phyloP scores from a whole-genome alignment of 2,329 filamentous ascomycete genomes.

The Volutella citrinella region DNA sequence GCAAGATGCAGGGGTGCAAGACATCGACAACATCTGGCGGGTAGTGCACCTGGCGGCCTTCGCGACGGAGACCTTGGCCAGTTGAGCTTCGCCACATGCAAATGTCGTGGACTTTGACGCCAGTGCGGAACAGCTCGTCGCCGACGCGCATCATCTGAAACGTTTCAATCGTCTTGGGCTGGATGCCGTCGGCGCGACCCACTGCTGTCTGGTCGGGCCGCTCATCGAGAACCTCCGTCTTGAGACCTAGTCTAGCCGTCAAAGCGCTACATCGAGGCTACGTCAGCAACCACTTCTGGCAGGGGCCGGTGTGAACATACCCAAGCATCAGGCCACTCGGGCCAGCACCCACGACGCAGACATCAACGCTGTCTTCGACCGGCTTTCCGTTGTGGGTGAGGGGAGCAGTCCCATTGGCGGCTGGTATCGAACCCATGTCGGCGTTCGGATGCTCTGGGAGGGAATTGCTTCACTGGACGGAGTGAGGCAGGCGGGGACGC shows the following conservation, averaged over 20 bases:
- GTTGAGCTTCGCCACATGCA: slow-evolving; percentile 62
- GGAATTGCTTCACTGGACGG: no score
- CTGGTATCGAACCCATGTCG: neutral
- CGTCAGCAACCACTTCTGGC: neutral
- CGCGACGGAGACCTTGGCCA: slow-evolving; percentile 50
- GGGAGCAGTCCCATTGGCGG: slow-evolving; percentile 7
- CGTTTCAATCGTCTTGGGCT: slow-evolving; percentile 76
- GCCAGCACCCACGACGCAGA: slow-evolving; percentile 52
- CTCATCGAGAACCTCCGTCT: slow-evolving; percentile 64
- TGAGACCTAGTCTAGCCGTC: slow-evolving; percentile 47
- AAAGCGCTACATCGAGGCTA: slow-evolving; percentile 6
- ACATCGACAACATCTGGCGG: slow-evolving; percentile 53
- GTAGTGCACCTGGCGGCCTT: slow-evolving; percentile 65
- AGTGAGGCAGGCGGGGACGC: no score
- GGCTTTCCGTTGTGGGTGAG: slow-evolving; percentile 1
- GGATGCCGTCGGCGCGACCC: slow-evolving; percentile 67
- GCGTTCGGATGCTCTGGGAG: slow-evolving; percentile 11
- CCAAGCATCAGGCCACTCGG: slow-evolving; percentile 53
- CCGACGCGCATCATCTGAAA: slow-evolving; percentile 67
- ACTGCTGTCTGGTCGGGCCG: slow-evolving; percentile 63
- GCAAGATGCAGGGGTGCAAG: slow-evolving; percentile 52
- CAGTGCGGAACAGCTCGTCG: slow-evolving; percentile 61
- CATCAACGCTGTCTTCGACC: slow-evolving; percentile 32
- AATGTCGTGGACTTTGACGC: slow-evolving; percentile 69
- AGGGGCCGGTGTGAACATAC: slow-evolving; percentile 2